A percentile compares a stretch with the other conserved stretches of the same genome.
phyloP scores from a whole-genome alignment of 164 flowering plant genomes.

The Pachysandra terminalis region DNA sequence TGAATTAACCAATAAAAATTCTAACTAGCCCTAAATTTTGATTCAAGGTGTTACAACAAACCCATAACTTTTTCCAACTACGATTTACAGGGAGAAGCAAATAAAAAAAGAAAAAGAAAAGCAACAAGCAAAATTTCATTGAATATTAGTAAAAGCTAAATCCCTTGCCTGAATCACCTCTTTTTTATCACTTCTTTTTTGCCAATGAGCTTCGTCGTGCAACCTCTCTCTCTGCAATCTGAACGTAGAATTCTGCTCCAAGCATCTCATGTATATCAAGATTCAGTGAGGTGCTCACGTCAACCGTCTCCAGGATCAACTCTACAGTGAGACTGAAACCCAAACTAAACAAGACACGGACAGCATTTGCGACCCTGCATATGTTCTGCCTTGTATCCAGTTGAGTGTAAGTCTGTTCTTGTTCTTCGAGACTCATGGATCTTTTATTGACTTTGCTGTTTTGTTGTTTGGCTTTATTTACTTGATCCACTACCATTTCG shows the following conservation, averaged over 20 bases:
- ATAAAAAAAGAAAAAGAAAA: too few species aligned
- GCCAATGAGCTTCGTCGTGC: slow-evolving; percentile 43
- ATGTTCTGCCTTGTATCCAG: slow-evolving; percentile 61
- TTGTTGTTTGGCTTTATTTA: slow-evolving; percentile 31
- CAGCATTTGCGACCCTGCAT: slow-evolving; percentile 81
- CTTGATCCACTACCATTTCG: slow-evolving; percentile 46
- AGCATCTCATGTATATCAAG: slow-evolving; percentile 81
- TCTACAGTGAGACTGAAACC: slow-evolving; percentile 73
- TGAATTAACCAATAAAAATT: too few species aligned
- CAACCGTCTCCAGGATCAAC: slow-evolving; percentile 46
- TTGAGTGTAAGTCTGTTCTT: slow-evolving; percentile 45
- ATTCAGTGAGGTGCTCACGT: slow-evolving; percentile 47
- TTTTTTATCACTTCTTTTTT: too few species aligned
- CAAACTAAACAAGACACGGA: slow-evolving; percentile 59
- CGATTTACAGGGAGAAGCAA: too few species aligned
- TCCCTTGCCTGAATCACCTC: slow-evolving; percentile 6
- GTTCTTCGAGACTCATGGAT: slow-evolving; percentile 32
- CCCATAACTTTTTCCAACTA: too few species aligned
- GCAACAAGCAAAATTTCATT: too few species aligned
- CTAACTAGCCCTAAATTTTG: too few species aligned
- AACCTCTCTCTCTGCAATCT: slow-evolving; percentile 76
- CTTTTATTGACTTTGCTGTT: slow-evolving; percentile 10
- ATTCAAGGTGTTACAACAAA: too few species aligned
- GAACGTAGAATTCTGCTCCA: slow-evolving; percentile 81
- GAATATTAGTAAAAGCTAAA: too few species aligned